Evolutionary conservation across 2,329 filamentous ascomycete species (phyloP), one percentile per base, ranked within the genome.

Genomic region (Pezicula neosporulosa): DNA sequence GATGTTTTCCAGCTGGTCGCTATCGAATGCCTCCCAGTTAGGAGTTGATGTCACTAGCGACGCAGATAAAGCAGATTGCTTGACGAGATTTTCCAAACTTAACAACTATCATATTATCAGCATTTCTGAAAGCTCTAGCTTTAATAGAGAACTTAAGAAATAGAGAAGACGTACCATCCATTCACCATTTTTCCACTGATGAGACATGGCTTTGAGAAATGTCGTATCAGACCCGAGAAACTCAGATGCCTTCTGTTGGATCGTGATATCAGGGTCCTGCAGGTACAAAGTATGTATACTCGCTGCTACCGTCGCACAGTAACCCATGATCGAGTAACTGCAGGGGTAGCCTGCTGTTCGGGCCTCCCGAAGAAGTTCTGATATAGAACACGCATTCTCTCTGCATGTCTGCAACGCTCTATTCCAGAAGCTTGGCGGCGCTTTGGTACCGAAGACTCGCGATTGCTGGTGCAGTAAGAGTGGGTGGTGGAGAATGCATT

Each of bases 401-500:
- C 56, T 54, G 16, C 61, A 59, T 30, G 49, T 57, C 37, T 66
- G 56, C 0, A 68, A 53, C 6, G 60, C 57, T 10, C 60, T 58
- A 16, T 56, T 44, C 7, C 61, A 54, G 44, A 70, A 70, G 52
- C 66, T 69, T 19, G 55, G 33, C 1, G 66, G 66, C 5, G 60
- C 56, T 19, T 63, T 68, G 6, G 55, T 53, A 0, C 56, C 58
- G 27, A 59, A 61, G 2, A 54, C 50, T 30, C 59, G 58, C 3
- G 68, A 55, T 8, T 64, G 56, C 21, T 63, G 52, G 1, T 60
- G 59, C 4, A 70, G 49, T 6, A 68, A 53, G 48, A 70, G 69
- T 0, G 67, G 68, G 48, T 71, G 69, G 51, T 69, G 61, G 3
- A 71, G 53, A n/a, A 70, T 51, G 49, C 66, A 70, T 28, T 70